Base-by-base conservation (phyloP, 805 yeast genomes). In the Candida endomychidarum region DNA sequence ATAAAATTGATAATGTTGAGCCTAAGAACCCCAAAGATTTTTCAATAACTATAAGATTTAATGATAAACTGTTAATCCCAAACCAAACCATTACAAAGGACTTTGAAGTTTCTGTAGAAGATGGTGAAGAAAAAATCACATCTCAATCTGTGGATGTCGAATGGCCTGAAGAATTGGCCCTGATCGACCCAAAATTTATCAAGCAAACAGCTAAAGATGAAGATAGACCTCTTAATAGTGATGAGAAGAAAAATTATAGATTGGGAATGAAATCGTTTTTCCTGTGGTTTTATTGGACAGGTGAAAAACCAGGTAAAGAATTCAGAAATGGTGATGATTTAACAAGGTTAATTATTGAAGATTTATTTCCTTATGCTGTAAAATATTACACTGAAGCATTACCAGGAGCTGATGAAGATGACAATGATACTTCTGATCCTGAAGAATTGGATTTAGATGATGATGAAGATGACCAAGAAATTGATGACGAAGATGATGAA, bases 231-330 rank as follows among this genome's bases (percentile, higher is more conserved):
- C 63, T 78, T 31, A 50, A 68, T n/a, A 47, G 59, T 15, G 77
- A 72, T 15, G 81, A 79, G 30, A 82, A 82, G 58, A 79, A 74
- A 51, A 66, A 68, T 41, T 83, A 83, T 54, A 64, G 90, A 42
- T 54, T 70, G 14, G 90, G 90, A 4, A 83, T 83, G 88, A 81
- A 82, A 54, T 80, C 91, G 10, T 83, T 91, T 53, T 90, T 91
- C 60, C 83, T 88, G 5, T 90, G 90, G 82, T 90, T 89, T 56
- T 67, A 70, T 34, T 89, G 95, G 90, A 83, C 93, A 0, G 96
- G 95, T 0, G 58, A 63, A 24, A 82, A 81, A 47, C 83, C 87
- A 1, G 85, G 87, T 1, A 86, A 80, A 61, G 93, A 81, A 56
- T 86, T 80, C 55, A 75, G 89, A 45, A 73, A 75, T 41, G 96